Evolutionary conservation across 2,329 filamentous ascomycete species (phyloP).

Genomic region (Herpotrichia juniperi): DNA sequence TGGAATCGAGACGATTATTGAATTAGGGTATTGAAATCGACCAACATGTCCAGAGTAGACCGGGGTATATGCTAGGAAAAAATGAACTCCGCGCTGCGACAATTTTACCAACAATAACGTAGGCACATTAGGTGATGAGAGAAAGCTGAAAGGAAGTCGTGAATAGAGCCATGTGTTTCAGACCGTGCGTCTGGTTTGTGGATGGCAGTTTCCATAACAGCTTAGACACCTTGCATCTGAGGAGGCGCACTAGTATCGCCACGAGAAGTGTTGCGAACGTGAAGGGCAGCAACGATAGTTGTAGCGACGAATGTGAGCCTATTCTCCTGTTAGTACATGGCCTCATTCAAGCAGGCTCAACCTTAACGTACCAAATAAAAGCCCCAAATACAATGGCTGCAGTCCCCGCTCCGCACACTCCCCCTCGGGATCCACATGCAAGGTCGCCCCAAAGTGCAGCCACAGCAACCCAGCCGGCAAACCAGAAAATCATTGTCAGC

Average conservation of each 20-base stretch:
- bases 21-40: too few relatives aligned
- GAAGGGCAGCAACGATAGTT: constrained; percentile 55
- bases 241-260: constrained; percentile 39
- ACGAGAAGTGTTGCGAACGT: constrained; percentile 50
- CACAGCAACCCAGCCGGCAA: constrained; percentile 81
- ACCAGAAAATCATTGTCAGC: constrained; percentile 88
- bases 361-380: constrained; percentile 63
- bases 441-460: constrained; percentile 68
- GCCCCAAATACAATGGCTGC: constrained; percentile 72
- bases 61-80: too few relatives aligned
- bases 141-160: too few relatives aligned
- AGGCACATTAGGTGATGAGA: too few relatives aligned
- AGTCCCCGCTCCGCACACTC: constrained; percentile 63
- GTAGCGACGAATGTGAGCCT: constrained; percentile 61
- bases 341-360: constrained; percentile 29
- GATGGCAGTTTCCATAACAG: too few relatives aligned
- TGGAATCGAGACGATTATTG: too few relatives aligned
- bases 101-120: too few relatives aligned
- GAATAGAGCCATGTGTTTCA: neutral
- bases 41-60: too few relatives aligned
- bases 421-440: constrained; percentile 54
- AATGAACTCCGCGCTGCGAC: too few relatives aligned
- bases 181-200: too few relatives aligned
- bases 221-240: constrained; percentile 47
- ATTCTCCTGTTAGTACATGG: constrained; percentile 16